Conservation (phyloP, 371 early-diverging fungal genomes). For the Mortierella sp. region DNA sequence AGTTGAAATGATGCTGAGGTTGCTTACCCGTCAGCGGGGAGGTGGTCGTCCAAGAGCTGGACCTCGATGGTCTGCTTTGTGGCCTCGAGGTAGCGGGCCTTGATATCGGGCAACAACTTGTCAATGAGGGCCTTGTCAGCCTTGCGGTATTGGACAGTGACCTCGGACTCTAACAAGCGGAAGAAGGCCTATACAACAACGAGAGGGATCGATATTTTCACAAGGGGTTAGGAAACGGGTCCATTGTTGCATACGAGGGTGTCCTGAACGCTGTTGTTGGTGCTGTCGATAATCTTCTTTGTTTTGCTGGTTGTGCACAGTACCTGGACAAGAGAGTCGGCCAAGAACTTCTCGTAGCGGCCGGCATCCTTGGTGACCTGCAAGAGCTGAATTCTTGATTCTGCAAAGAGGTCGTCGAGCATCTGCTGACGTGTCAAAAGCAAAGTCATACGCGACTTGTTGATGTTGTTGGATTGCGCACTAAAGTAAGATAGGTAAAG, state of each 20-base stretch:
- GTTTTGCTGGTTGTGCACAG: neutral
- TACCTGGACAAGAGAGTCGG: slow-evolving; percentile 84
- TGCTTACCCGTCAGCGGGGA: slow-evolving; percentile 67
- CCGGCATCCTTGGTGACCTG: slow-evolving; percentile 66
- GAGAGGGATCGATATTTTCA: neutral
- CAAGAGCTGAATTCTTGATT: slow-evolving; percentile 67
- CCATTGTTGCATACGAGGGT: neutral
- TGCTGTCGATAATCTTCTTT: neutral
- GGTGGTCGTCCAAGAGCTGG: slow-evolving; percentile 42
- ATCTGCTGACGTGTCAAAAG: slow-evolving; percentile 91
- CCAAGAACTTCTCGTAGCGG: slow-evolving; percentile 73
- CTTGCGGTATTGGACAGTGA: slow-evolving; percentile 80
- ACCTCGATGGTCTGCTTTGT: slow-evolving; percentile 61
- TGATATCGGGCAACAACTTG: slow-evolving; percentile 69
- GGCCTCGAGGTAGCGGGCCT: slow-evolving; percentile 71
- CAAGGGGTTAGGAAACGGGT: neutral
- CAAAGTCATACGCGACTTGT: slow-evolving; percentile 93
- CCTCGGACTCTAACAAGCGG: slow-evolving; percentile 85
- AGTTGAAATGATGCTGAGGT: neutral
- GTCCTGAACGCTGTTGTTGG: neutral
- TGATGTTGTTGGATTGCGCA: slow-evolving; percentile 94
- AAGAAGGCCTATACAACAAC: slow-evolving; percentile 72
- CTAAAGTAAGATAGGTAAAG: slow-evolving; percentile 60
- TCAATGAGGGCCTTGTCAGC: slow-evolving; percentile 78
- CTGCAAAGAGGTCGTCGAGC: slow-evolving; percentile 83